These are phyloP conservation scores for Penicillium robsamsonii DNA, from an alignment of 495 filamentous ascomycete genomes.

Conservation along the genomic window DNA sequence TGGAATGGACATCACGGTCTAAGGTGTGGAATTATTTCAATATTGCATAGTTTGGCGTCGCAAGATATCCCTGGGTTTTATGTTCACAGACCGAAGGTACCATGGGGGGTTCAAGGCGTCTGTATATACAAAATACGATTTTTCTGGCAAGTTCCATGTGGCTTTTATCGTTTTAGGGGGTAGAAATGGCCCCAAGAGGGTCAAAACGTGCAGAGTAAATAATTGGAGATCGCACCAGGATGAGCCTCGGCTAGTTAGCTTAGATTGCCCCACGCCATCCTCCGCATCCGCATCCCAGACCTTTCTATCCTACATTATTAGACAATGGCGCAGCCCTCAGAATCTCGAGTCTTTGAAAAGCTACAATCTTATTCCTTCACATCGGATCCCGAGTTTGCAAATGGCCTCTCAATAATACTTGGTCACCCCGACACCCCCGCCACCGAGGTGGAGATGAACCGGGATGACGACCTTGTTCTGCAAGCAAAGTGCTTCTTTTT, in stretches of 20 bases:
- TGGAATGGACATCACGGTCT: constrained; percentile 38
- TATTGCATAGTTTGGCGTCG: constrained; percentile 24
- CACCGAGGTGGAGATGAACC: constrained; percentile 41
- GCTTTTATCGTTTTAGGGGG: not conserved
- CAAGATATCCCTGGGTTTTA: constrained; percentile 5
- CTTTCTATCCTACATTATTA: not conserved
- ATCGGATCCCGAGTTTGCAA: constrained; percentile 47
- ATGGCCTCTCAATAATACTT: constrained; percentile 49
- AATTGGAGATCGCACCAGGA: not conserved
- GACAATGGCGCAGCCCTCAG: constrained; percentile 8
- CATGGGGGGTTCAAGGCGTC: not conserved
- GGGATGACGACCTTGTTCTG: constrained; percentile 44
- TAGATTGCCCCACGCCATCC: constrained; percentile 12
- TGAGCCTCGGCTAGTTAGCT: not conserved
- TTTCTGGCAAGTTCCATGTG: not conserved
- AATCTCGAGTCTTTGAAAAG: constrained; percentile 22
- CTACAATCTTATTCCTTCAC: constrained; percentile 40
- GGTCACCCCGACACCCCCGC: constrained; percentile 41
- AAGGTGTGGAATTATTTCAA: constrained; percentile 7
- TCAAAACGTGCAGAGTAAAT: not conserved
- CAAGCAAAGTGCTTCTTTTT: constrained; percentile 56
- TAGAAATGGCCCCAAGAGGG: not conserved
- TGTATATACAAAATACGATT: not conserved
- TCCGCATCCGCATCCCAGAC: constrained; percentile 5
- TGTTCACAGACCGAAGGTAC: not conserved